Conservation (phyloP, 352 stramenopile genomes). For the Pythium sp. region DNA sequence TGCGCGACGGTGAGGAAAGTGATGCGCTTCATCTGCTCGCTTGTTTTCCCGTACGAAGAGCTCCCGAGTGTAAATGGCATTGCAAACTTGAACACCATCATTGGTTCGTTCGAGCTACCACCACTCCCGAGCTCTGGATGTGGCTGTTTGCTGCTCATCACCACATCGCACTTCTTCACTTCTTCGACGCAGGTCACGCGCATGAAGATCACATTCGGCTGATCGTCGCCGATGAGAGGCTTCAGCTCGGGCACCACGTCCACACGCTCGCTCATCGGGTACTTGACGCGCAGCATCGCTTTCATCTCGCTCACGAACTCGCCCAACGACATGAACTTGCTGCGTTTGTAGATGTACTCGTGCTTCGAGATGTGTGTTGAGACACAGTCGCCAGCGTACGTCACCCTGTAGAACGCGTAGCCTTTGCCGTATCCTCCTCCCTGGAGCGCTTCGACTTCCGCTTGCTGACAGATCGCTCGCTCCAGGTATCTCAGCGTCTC, state of each 20-base stretch:
- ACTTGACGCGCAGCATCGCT: slow-evolving; percentile 45
- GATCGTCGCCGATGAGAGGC: slow-evolving; percentile 31
- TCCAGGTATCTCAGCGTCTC: slow-evolving; percentile 47
- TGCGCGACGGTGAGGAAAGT: slow-evolving; percentile 39
- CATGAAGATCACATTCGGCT: slow-evolving; percentile 63
- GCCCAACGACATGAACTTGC: slow-evolving; percentile 57
- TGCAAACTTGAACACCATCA: slow-evolving; percentile 40
- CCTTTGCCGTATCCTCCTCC: neutral
- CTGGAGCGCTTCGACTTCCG: slow-evolving; percentile 18
- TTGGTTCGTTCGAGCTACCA: neutral
- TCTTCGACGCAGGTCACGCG: slow-evolving; percentile 32
- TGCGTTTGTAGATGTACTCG: slow-evolving; percentile 79
- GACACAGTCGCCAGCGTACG: slow-evolving; percentile 52
- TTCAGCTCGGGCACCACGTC: slow-evolving; percentile 59
- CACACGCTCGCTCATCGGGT: slow-evolving; percentile 52
- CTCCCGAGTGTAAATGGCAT: slow-evolving; percentile 49
- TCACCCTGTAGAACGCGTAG: slow-evolving; percentile 59
- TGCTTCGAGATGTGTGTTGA: slow-evolving; percentile 31
- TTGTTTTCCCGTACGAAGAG: slow-evolving; percentile 54
- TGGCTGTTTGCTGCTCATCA: neutral
- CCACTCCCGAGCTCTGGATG: neutral
- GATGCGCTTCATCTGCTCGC: slow-evolving; percentile 73
- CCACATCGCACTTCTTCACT: slow-evolving; percentile 3
- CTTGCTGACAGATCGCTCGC: slow-evolving; percentile 25
- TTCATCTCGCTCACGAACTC: slow-evolving; percentile 72